These are phyloP conservation scores for Musa acuminata DNA, from an alignment of 176 grass and related monocot species.

Conservation along the genomic window DNA sequence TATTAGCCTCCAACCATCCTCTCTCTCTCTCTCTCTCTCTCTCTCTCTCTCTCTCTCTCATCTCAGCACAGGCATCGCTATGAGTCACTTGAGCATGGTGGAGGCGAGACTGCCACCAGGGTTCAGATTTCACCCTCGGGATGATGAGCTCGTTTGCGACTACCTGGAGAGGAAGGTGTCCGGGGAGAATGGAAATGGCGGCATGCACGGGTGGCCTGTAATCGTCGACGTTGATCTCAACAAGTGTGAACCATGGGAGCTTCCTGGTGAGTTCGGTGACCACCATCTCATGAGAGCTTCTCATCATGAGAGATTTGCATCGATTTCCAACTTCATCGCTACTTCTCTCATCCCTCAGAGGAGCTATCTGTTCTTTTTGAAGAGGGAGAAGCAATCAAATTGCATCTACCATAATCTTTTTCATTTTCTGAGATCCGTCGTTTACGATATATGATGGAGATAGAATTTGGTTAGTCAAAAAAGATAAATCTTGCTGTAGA, in stretches of 20 bases:
- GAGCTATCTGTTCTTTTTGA: too few relatives aligned
- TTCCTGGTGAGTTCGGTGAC: conserved; percentile 44
- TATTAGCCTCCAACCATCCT: too few relatives aligned
- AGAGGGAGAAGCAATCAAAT: too few relatives aligned
- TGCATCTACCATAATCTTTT: too few relatives aligned
- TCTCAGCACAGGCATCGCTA: not conserved
- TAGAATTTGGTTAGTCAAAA: too few relatives aligned
- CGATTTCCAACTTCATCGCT: not conserved
- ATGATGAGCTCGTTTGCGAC: conserved; percentile 80
- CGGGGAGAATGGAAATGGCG: not conserved
- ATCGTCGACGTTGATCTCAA: conserved; percentile 94
- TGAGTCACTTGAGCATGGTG: conserved; percentile 79
- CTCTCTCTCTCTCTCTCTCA: not conserved
- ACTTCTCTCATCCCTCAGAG: not conserved
- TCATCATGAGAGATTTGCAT: not conserved
- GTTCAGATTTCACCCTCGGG: conserved; percentile 76
- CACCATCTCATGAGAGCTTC: not conserved
- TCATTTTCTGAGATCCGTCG: too few relatives aligned
- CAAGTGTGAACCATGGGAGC: conserved; percentile 87
- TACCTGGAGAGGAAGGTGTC: conserved; percentile 65
- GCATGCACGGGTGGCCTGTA: conserved; percentile 24
- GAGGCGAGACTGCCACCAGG: conserved; percentile 69
- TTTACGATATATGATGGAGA: too few relatives aligned
- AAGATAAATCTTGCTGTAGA: too few relatives aligned
- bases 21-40: too few relatives aligned